Base-by-base conservation (phyloP, 2,329 filamentous ascomycete species). In the Celoporthe dispersa region DNA sequence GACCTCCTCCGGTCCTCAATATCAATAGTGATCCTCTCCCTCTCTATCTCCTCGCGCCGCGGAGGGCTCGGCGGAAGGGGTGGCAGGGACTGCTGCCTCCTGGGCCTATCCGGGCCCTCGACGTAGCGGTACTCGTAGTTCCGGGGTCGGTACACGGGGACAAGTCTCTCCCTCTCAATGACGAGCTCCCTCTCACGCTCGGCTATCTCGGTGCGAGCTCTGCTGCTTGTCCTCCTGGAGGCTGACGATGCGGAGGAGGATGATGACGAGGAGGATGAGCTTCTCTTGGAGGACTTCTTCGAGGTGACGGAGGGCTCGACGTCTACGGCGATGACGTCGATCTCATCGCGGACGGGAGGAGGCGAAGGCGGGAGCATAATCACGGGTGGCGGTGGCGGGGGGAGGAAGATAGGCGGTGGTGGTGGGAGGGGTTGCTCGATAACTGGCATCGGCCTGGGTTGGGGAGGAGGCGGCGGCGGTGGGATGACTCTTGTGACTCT, bases 121-220 rank as follows among this genome's bases (percentile, higher is more conserved):
- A 88, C 81, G 73, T 87, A 87, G 8, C 86, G 84, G 74, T 80
- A 88, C 39, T 86, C 85, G 72, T 83, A 83, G 71, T 81, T 78
- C 19, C 76, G 77, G 0, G 80, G 81, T 59, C 80, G 75, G 12
- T 79, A 79, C 9, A 83, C 76, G 48, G 83, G 84, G 22, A 86
- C 79, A 63, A 84, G 73, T 66, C 81, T 80, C 75, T 88, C 86
- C 35, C 85, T 81, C 78, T 88, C 85, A 71, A 88, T 82, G 75
- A 84, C 81, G 64, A 86, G 80, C 75, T 88, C 85, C 44, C 79
- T 79, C 61, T 73, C 70, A 3, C 69, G 33, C 66, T 76, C 75
- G 68, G 74, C 75, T 44, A 74, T 71, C 68, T 72, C 70, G 62
- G 41, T 51, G 25, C 41, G 35, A 69, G 37, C 28, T 6, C 62